Evolutionary conservation across 805 yeast genomes (phyloP).

Genomic region (Soucietia sequanensis): DNA sequence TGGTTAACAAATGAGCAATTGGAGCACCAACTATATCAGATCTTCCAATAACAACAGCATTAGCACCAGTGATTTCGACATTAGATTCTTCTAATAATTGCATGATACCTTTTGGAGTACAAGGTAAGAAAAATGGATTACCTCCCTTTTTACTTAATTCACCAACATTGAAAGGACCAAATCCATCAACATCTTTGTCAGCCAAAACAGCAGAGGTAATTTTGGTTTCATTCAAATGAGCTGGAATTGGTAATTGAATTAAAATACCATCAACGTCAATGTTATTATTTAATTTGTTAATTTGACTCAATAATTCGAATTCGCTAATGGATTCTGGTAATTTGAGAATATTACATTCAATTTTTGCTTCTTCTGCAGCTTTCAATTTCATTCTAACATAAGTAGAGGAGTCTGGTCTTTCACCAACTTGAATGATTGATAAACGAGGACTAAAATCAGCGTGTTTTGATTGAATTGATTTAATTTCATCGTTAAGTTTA

Average conservation of each 20-base stretch:
- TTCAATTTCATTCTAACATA: conserved; percentile 78
- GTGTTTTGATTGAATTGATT: conserved; percentile 38
- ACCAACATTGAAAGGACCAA: conserved; percentile 75
- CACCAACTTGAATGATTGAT: conserved; percentile 74
- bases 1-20: conserved; percentile 65
- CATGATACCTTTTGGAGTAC: conserved; percentile 82
- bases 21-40: conserved; percentile 87
- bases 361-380: conserved; percentile 71
- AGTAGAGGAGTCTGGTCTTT: conserved; percentile 75
- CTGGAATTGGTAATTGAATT: conserved; percentile 76
- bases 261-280: conserved; percentile 66
- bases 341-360: conserved; percentile 58
- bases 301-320: conserved; percentile 51
- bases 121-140: conserved; percentile 68
- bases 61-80: conserved; percentile 57
- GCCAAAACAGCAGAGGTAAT: conserved; percentile 66
- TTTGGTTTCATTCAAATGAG: conserved; percentile 63
- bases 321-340: conserved; percentile 58
- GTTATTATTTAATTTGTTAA: conserved; percentile 58
- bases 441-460: conserved; percentile 63
- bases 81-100: conserved; percentile 58
- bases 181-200: conserved; percentile 81
- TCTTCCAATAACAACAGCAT: conserved; percentile 83
- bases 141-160: conserved; percentile 76
- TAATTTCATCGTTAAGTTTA: conserved; percentile 40